These are phyloP conservation scores for Solanum lycopersicoides DNA, from an alignment of 257 asterid species.

Conservation along the genomic window DNA sequence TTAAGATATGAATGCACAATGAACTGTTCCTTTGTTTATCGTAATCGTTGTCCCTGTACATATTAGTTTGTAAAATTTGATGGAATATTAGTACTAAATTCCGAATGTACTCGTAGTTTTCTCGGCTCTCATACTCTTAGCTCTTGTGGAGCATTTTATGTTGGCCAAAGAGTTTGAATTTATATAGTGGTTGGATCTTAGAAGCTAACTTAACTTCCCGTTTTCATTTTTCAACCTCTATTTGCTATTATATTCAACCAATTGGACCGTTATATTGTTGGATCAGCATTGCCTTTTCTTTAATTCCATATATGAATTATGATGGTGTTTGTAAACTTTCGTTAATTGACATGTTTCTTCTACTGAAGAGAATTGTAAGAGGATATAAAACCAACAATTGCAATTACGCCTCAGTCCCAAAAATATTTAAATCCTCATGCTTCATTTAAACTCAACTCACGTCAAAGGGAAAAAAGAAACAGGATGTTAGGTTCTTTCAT, in stretches of 20 bases:
- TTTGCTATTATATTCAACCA: background rate
- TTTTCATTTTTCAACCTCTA: background rate
- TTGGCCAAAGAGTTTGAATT: background rate
- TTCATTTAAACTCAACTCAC: background rate
- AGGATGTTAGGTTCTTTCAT: background rate
- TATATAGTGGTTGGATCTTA: background rate
- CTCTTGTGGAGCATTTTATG: background rate
- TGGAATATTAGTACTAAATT: background rate
- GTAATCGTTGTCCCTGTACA: background rate
- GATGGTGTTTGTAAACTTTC: background rate
- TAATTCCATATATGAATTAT: background rate
- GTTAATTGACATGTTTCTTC: background rate
- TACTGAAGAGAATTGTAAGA: background rate
- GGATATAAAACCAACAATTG: background rate
- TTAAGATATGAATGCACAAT: background rate
- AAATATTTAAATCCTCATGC: background rate
- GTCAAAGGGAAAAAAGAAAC: background rate
- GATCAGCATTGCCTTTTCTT: background rate
- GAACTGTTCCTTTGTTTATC: background rate
- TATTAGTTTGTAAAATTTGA: background rate
- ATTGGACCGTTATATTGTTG: background rate
- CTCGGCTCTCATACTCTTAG: background rate
- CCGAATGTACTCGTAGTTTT: background rate
- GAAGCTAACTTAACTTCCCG: background rate
- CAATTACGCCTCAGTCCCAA: background rate